Percentiles rank a stretch among this genome's conserved stretches.
phyloP scores from a whole-genome alignment of 371 early-diverging fungal species.

The Blakeslea trispora region DNA sequence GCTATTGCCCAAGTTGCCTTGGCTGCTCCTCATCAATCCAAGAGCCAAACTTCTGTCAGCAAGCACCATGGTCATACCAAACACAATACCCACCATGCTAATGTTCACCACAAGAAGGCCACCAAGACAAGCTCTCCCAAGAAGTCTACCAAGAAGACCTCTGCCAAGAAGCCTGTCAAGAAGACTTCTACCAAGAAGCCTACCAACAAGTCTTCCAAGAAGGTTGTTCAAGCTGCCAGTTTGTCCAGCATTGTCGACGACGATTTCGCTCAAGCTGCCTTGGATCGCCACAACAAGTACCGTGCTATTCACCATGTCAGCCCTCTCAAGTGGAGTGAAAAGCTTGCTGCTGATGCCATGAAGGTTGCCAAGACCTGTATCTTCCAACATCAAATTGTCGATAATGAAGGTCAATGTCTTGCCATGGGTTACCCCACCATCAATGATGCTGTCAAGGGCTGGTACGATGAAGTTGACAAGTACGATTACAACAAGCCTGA shows the following conservation, averaged over 20 bases:
- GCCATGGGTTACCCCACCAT: conserved; percentile 40
- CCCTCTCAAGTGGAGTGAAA: conserved; percentile 41
- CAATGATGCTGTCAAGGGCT: conserved; percentile 29
- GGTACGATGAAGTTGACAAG: conserved; percentile 47
- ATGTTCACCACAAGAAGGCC: neutral
- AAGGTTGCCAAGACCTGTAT: conserved; percentile 37
- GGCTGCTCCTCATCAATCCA: neutral
- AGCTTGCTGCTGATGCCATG: conserved; percentile 37
- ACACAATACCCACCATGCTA: neutral
- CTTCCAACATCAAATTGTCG: conserved; percentile 37
- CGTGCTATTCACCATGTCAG: conserved; percentile 44
- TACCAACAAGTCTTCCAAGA: neutral
- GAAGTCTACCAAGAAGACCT: neutral
- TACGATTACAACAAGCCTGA: conserved; percentile 49
- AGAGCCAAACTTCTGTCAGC: neutral
- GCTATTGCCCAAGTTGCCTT: neutral
- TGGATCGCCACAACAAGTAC: conserved; percentile 44
- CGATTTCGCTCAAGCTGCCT: conserved; percentile 1
- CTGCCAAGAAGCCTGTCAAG: neutral
- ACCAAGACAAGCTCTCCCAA: neutral
- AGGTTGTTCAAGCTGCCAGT: neutral
- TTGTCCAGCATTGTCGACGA: neutral
- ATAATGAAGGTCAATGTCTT: conserved; percentile 37
- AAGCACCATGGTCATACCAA: neutral
- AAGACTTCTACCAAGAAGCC: neutral